phyloP scores from a whole-genome alignment of 805 yeast species.

The Scheffersomyces amazonensis region DNA sequence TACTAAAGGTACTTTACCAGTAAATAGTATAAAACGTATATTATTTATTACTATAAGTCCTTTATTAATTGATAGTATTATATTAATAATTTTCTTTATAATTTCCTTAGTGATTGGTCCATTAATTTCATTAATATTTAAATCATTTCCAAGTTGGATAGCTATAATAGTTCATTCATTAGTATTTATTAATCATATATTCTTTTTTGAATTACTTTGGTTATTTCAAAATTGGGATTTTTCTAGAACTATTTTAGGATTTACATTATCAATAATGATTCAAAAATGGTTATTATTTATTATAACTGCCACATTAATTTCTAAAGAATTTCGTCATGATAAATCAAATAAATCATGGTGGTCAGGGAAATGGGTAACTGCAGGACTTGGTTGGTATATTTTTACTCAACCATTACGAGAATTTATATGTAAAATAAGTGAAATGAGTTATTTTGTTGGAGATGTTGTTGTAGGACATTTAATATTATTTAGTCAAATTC shows the following conservation, averaged over 20 bases:
- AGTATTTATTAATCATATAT: slow-evolving; percentile 51
- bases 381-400: slow-evolving; percentile 60
- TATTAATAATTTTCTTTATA: slow-evolving; percentile 39
- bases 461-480: slow-evolving; percentile 62
- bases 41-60: slow-evolving; percentile 47
- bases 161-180: slow-evolving; percentile 56
- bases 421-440: slow-evolving; percentile 58
- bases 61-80: slow-evolving; percentile 37
- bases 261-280: slow-evolving; percentile 51
- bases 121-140: slow-evolving; percentile 38
- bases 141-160: slow-evolving; percentile 46
- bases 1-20: slow-evolving; percentile 26
- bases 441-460: slow-evolving; percentile 64
- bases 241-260: slow-evolving; percentile 56
- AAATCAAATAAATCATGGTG: slow-evolving; percentile 57
- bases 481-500: slow-evolving; percentile 56
- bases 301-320: slow-evolving; percentile 47
- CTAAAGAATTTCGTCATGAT: slow-evolving; percentile 62
- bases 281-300: slow-evolving; percentile 58
- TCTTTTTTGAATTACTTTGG: slow-evolving; percentile 63
- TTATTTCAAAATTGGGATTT: slow-evolving; percentile 66
- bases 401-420: slow-evolving; percentile 66
- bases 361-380: slow-evolving; percentile 69
- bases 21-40: slow-evolving; percentile 43
- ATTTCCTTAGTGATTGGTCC: slow-evolving; percentile 53